Conservation (phyloP, 306 rosid species). For the Prunus mira region DNA sequence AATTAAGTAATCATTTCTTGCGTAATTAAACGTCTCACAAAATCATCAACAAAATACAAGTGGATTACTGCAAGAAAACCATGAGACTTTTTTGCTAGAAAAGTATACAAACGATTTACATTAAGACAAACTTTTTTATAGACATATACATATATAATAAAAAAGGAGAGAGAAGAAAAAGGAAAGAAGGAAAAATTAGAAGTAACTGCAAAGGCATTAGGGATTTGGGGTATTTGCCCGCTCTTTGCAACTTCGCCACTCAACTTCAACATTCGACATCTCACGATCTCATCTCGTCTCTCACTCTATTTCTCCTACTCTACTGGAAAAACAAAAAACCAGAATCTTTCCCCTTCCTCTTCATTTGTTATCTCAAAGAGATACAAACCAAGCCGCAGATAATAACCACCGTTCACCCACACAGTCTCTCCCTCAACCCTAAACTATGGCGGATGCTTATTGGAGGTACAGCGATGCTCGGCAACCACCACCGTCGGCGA, state of each 20-base stretch:
- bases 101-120: too few species aligned
- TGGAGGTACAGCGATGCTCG: conserved; percentile 90
- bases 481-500: conserved; percentile 47
- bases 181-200: too few species aligned
- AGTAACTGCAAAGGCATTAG: too few species aligned
- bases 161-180: too few species aligned
- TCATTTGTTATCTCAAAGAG: not conserved
- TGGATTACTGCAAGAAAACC: too few species aligned
- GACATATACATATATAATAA: too few species aligned
- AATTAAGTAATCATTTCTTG: too few species aligned
- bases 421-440: not conserved
- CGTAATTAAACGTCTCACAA: too few species aligned
- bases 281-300: not conserved
- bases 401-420: not conserved
- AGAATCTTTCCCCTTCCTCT: not conserved
- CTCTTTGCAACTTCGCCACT: not conserved
- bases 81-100: too few species aligned
- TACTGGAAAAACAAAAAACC: not conserved
- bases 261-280: not conserved
- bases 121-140: too few species aligned
- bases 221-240: not conserved
- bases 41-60: too few species aligned
- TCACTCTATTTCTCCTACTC: not conserved
- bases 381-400: not conserved
- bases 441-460: conserved; percentile 71